These are phyloP conservation scores for Blepharisma stoltei DNA, from an alignment of 73 alveolate genomes.

Conservation along the genomic window DNA sequence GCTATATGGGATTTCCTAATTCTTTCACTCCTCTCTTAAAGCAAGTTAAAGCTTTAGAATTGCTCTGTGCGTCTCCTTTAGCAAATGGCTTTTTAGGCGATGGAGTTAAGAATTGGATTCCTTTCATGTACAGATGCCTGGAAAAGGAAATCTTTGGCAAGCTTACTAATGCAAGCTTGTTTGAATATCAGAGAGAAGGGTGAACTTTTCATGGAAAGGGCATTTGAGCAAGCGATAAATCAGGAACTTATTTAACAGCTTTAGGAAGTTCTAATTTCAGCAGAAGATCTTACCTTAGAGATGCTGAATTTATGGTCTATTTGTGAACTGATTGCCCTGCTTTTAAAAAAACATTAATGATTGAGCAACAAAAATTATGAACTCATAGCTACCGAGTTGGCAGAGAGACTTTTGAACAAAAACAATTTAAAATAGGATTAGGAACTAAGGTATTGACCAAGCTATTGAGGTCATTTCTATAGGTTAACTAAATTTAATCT, in stretches of 20 bases:
- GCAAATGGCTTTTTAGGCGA: slow-evolving; percentile 71
- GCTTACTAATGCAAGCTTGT: slow-evolving; percentile 16
- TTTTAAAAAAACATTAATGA: slow-evolving; percentile 38
- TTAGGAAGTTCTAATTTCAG: slow-evolving; percentile 60
- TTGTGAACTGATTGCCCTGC: slow-evolving; percentile 46
- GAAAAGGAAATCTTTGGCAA: slow-evolving; percentile 32
- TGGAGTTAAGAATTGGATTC: slow-evolving; percentile 54
- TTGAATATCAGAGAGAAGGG: slow-evolving; percentile 45
- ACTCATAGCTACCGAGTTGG: not conserved
- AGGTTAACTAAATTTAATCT: too few species aligned
- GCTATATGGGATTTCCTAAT: slow-evolving; percentile 27
- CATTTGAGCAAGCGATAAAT: slow-evolving; percentile 53
- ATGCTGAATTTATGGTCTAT: slow-evolving; percentile 53
- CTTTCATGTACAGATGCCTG: slow-evolving; percentile 53
- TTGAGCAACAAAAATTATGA: slow-evolving; percentile 27
- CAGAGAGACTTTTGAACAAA: too few species aligned
- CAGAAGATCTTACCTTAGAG: slow-evolving; percentile 58
- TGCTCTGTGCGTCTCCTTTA: slow-evolving; percentile 55
- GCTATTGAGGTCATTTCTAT: too few species aligned
- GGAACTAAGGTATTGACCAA: too few species aligned
- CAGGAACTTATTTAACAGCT: slow-evolving; percentile 29
- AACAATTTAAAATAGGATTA: too few species aligned
- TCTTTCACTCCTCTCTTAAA: not conserved
- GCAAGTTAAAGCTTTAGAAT: slow-evolving; percentile 29
- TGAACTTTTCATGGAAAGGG: slow-evolving; percentile 82